phyloP scores from a whole-genome alignment of 306 rosid species.

The Clitoria ternatea region DNA sequence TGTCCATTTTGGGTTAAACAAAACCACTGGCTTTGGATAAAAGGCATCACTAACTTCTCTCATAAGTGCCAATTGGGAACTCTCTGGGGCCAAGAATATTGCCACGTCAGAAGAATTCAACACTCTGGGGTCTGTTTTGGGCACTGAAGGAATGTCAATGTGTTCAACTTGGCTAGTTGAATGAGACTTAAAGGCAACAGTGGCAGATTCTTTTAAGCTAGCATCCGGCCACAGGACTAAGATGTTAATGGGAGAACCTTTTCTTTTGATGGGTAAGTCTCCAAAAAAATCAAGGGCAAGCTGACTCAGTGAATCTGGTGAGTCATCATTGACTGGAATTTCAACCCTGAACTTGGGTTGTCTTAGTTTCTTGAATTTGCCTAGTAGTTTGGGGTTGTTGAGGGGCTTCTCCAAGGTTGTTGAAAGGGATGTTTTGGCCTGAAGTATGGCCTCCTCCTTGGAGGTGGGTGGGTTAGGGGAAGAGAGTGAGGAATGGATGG shows the following conservation, averaged over 20 bases:
- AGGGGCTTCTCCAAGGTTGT: constrained; percentile 72
- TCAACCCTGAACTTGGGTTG: constrained; percentile 78
- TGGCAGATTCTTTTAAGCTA: constrained; percentile 44
- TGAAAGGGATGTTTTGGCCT: constrained; percentile 78
- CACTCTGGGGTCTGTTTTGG: constrained; percentile 30
- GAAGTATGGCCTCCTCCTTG: constrained; percentile 69
- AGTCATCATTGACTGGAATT: constrained; percentile 71
- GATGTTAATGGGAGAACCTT: constrained; percentile 51
- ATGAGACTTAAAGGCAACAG: constrained; percentile 38
- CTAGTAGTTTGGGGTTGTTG: constrained; percentile 64
- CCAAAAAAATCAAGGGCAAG: constrained; percentile 63
- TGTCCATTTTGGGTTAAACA: constrained; percentile 78
- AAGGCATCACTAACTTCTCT: constrained; percentile 44
- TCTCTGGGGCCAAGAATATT: constrained; percentile 60
- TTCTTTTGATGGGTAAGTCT: constrained; percentile 57
- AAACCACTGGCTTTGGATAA: constrained; percentile 75
- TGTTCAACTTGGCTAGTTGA: constrained; percentile 49
- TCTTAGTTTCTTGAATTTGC: constrained; percentile 55
- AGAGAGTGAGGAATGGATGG: constrained; percentile 43
- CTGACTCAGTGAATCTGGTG: constrained; percentile 58
- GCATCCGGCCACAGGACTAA: constrained; percentile 56
- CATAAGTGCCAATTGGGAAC: constrained; percentile 43
- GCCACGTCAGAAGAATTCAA: constrained; percentile 58
- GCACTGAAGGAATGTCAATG: constrained; percentile 44
- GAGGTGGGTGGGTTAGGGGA: constrained; percentile 75